These are phyloP conservation scores for Coprinellus aureogranulatus DNA, from an alignment of 768 basidiomycete species.

Conservation along the genomic window DNA sequence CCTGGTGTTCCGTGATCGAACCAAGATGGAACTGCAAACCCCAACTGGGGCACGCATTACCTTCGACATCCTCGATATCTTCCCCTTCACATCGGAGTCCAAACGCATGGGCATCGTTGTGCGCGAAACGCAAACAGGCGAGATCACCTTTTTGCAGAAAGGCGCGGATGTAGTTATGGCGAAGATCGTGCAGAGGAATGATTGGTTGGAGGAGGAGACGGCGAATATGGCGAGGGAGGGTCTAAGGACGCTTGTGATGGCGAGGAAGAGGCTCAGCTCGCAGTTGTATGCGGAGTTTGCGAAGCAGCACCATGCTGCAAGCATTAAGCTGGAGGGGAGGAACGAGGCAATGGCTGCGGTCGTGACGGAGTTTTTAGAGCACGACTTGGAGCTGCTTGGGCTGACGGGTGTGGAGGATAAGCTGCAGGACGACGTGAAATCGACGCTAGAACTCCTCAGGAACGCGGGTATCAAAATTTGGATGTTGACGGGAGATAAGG, in stretches of 20 bases:
- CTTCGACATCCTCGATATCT: conserved; percentile 90
- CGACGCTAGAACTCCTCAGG: conserved; percentile 85
- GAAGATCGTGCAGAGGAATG: conserved; percentile 90
- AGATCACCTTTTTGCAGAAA: conserved; percentile 90
- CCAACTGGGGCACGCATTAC: conserved; percentile 60
- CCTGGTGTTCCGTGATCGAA: conserved; percentile 85
- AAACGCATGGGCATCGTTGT: conserved; percentile 99
- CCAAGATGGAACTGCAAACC: conserved; percentile 79
- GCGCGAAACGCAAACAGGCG: conserved; percentile 69
- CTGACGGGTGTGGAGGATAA: conserved; percentile 99
- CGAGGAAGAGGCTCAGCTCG: conserved; percentile 68
- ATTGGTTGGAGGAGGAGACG: conserved; percentile 98
- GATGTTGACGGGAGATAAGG: conserved; percentile 99
- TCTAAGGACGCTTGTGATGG: conserved; percentile 90
- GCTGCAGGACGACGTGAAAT: conserved; percentile 94
- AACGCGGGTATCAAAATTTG: conserved; percentile 99
- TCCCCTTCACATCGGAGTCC: conserved; percentile 98
- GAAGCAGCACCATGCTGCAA: conserved; percentile 68
- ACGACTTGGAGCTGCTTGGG: conserved; percentile 87
- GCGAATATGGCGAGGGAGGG: conserved; percentile 99
- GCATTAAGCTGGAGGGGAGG: conserved; percentile 72
- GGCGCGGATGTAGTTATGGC: conserved; percentile 99
- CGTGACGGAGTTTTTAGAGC: conserved; percentile 76
- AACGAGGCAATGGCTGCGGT: conserved; percentile 79
- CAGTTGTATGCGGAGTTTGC: conserved; percentile 77